Percentiles rank a stretch among this genome's conserved stretches.
Evolutionary conservation across 352 stramenopile species (phyloP).

Genomic region (Aphanomyces astaci): DNA sequence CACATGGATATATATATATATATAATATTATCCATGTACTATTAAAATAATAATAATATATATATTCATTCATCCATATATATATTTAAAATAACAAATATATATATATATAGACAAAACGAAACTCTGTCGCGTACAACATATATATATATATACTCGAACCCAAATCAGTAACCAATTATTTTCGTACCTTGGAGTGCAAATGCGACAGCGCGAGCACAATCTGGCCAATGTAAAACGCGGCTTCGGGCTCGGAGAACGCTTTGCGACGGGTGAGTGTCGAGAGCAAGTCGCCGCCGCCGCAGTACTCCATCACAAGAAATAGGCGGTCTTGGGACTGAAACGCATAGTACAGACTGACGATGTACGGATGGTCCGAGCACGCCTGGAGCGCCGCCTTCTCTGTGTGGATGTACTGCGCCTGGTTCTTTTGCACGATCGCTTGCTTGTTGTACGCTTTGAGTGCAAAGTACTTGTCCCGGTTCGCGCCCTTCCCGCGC

Average conservation of each 20-base stretch:
- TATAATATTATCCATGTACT: no score
- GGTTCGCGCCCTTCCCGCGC: conserved; percentile 73
- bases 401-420: conserved; percentile 82
- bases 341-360: conserved; percentile 79
- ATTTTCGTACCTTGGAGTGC: conserved; percentile 41
- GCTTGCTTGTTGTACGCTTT: conserved; percentile 86
- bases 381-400: conserved; percentile 73
- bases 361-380: conserved; percentile 81
- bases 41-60: no score
- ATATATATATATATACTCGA: no score
- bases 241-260: conserved; percentile 67
- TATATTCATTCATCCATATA: no score
- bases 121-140: no score
- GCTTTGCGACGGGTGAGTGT: conserved; percentile 66
- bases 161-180: not conserved
- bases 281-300: conserved; percentile 68
- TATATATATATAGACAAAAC: no score
- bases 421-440: conserved; percentile 84
- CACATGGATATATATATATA: no score
- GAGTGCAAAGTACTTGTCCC: conserved; percentile 78
- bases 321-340: conserved; percentile 78
- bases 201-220: conserved; percentile 68
- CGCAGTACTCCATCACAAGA: conserved; percentile 83
- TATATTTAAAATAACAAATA: no score
- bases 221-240: conserved; percentile 84